phyloP scores from a whole-genome alignment of 768 basidiomycete genomes.

The Suillus subalutaceus region DNA sequence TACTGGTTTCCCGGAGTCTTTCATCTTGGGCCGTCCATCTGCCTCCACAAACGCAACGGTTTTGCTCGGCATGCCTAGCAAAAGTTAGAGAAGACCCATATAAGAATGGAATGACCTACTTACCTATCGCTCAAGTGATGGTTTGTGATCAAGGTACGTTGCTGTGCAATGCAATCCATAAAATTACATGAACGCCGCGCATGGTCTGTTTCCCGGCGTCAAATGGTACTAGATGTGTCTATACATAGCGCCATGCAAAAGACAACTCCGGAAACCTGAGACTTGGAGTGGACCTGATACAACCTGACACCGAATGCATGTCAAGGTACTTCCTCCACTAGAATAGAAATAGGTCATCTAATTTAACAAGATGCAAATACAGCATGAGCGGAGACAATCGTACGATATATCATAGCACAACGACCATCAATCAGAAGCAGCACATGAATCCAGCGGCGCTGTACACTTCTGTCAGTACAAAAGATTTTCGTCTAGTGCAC shows the following conservation, averaged over 20 bases:
- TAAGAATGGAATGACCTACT: not conserved
- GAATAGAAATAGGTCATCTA: not conserved
- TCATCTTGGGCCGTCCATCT: no score
- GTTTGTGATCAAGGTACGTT: no score
- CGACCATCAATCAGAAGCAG: not conserved
- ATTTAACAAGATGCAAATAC: not conserved
- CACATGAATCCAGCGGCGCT: not conserved
- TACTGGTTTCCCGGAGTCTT: no score
- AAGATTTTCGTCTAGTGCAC: constrained; percentile 20
- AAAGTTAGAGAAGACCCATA: not conserved
- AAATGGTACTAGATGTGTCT: no score
- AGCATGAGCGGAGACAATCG: not conserved
- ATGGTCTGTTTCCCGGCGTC: not conserved
- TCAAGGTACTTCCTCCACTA: not conserved
- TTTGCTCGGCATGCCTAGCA: not conserved
- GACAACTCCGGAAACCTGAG: not conserved
- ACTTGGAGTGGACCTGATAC: not conserved
- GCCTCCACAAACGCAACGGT: no score
- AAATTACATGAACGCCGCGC: not conserved
- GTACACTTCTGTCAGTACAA: not conserved
- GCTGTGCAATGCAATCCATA: not conserved
- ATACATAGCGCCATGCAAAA: no score
- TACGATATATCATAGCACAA: not conserved
- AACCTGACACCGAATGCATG: not conserved
- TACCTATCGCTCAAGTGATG: no score